Conservation (phyloP, 441 rosid species). For the Sinapis alba region DNA sequence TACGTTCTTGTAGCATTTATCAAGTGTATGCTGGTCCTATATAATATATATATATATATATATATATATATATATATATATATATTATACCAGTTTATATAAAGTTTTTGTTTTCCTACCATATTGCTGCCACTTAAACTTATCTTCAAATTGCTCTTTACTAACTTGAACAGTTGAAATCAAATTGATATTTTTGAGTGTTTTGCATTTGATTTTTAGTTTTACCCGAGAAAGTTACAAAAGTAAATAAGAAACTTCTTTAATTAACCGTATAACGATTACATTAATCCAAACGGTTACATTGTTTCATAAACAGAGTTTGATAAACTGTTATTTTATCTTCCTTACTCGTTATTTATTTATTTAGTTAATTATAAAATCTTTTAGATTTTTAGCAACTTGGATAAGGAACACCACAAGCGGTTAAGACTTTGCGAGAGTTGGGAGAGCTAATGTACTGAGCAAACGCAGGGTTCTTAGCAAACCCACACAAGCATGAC, state of each 20-base stretch:
- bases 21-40: not conserved
- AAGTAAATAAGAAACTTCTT: not conserved
- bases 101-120: too few species aligned
- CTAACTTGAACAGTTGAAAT: too few species aligned
- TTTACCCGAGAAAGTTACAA: not conserved
- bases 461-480: slow-evolving; percentile 31
- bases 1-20: not conserved
- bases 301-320: slow-evolving; percentile 9
- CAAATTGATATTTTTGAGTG: not conserved
- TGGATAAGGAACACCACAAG: slow-evolving; percentile 35
- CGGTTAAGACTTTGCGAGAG: slow-evolving; percentile 29
- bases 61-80: too few species aligned
- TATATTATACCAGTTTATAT: too few species aligned
- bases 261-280: slow-evolving; percentile 20
- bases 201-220: not conserved
- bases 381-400: slow-evolving; percentile 28
- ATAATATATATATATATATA: too few species aligned
- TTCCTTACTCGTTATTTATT: slow-evolving; percentile 4
- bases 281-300: slow-evolving; percentile 19
- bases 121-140: too few species aligned
- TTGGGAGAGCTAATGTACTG: slow-evolving; percentile 31
- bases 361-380: not conserved
- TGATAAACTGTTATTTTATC: slow-evolving; percentile 6
- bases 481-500: slow-evolving; percentile 30
- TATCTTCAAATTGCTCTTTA: too few species aligned